Evolutionary conservation across 2,329 filamentous ascomycete genomes (phyloP).

Genomic region (Teratosphaeria nubilosa): DNA sequence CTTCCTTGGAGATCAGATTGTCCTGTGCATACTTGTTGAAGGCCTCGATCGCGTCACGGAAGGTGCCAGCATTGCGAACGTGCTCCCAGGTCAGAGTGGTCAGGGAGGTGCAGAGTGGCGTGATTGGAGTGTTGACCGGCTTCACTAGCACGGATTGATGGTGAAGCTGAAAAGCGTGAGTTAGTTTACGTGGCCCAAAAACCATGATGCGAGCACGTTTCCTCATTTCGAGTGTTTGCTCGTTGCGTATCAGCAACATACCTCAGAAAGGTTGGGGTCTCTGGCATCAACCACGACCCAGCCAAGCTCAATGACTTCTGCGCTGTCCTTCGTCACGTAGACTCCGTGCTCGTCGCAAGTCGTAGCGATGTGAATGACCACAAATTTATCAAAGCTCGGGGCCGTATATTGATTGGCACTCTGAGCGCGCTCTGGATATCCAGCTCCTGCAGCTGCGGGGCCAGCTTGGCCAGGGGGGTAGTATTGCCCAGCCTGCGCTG

Average conservation of each 20-base stretch:
- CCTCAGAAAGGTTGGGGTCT: slow-evolving; percentile 25
- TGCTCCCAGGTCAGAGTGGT: slow-evolving; percentile 99
- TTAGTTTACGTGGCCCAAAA: slow-evolving; percentile 1
- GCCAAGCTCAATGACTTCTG: slow-evolving; percentile 96
- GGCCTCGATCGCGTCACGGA: slow-evolving; percentile 89
- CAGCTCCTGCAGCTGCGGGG: slow-evolving; percentile 4
- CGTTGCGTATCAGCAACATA: slow-evolving; percentile 4
- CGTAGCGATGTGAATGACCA: slow-evolving; percentile 96
- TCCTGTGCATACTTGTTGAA: slow-evolving; percentile 92
- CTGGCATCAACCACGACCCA: slow-evolving; percentile 62
- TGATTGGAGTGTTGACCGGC: slow-evolving; percentile 97
- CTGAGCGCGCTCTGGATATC: slow-evolving; percentile 2
- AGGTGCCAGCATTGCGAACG: slow-evolving; percentile 92
- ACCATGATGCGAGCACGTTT: neutral
- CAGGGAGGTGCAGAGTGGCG: slow-evolving; percentile 92
- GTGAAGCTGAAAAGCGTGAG: slow-evolving; percentile 56
- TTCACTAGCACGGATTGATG: slow-evolving; percentile 95
- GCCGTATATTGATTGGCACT: slow-evolving; percentile 23
- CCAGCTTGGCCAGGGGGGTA: slow-evolving; percentile 2
- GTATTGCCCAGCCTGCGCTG: slow-evolving; percentile 8
- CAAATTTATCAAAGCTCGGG: slow-evolving; percentile 68
- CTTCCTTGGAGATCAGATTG: slow-evolving; percentile 78
- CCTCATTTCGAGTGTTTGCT: neutral
- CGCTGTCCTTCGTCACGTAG: slow-evolving; percentile 98
- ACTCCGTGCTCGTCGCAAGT: slow-evolving; percentile 99